A percentile compares a stretch with the other conserved stretches of the same genome.
Conservation (phyloP, 352 stramenopile genomes). For the Aphanomyces invadans region DNA sequence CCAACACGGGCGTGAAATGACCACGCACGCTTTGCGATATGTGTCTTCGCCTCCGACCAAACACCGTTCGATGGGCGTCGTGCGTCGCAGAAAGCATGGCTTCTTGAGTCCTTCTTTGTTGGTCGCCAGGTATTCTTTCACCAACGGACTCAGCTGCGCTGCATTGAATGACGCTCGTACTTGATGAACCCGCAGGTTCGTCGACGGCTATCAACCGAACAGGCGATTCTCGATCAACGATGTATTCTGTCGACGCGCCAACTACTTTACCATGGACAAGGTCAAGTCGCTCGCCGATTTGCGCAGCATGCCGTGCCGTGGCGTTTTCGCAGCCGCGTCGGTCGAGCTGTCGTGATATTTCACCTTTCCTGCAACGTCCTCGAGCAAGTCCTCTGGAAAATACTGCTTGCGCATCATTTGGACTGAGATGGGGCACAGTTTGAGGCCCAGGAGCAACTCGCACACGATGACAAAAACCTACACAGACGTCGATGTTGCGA, state of each 20-base stretch:
- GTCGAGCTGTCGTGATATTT: neutral
- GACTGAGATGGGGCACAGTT: slow-evolving; percentile 55
- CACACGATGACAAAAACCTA: slow-evolving; percentile 63
- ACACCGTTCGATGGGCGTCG: slow-evolving; percentile 57
- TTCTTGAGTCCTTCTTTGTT: slow-evolving; percentile 41
- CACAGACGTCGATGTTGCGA: neutral
- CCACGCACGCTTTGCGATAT: slow-evolving; percentile 60
- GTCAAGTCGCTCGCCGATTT: neutral
- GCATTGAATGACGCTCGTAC: slow-evolving; percentile 66
- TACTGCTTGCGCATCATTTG: slow-evolving; percentile 56
- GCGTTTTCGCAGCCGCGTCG: neutral
- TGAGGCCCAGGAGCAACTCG: slow-evolving; percentile 59
- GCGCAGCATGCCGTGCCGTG: neutral
- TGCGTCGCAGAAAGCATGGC: slow-evolving; percentile 62
- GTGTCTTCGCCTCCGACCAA: slow-evolving; percentile 72
- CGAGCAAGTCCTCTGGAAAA: slow-evolving; percentile 68
- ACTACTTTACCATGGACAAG: neutral
- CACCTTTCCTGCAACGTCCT: slow-evolving; percentile 32
- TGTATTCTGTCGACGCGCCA: too few species aligned
- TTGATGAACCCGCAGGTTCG: slow-evolving; percentile 45
- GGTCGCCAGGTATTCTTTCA: slow-evolving; percentile 58
- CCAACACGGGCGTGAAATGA: neutral
- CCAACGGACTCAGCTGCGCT: slow-evolving; percentile 64
- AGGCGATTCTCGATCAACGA: too few species aligned
- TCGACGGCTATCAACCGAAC: neutral